These are phyloP conservation scores for Rhizophora mangle DNA, from an alignment of 345 rosid species.

Conservation along the genomic window DNA sequence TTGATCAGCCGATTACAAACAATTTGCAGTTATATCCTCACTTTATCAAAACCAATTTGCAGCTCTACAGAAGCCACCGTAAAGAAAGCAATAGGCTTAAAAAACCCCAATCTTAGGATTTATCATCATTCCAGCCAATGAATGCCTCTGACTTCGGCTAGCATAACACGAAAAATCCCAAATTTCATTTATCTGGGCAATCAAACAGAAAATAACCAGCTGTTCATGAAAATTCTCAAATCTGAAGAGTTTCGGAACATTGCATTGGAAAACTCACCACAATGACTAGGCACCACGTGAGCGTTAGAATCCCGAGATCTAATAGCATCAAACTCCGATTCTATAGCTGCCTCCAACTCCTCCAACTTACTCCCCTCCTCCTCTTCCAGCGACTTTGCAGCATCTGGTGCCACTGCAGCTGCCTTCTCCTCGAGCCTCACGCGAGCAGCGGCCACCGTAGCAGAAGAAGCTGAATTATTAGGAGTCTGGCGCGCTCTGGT, in stretches of 20 bases:
- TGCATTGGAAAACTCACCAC: conserved; percentile 52
- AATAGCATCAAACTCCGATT: conserved; percentile 74
- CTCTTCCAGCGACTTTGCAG: conserved; percentile 26
- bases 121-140: no score
- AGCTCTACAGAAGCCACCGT: no score
- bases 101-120: no score
- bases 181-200: no score
- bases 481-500: conserved; percentile 94
- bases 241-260: neutral
- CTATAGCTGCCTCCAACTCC: conserved; percentile 71
- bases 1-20: no score
- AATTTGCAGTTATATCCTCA: no score
- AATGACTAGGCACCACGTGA: conserved; percentile 86
- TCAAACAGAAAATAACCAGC: neutral
- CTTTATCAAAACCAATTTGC: no score
- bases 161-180: no score
- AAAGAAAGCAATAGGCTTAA: no score
- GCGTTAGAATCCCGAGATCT: conserved; percentile 71
- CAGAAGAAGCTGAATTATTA: conserved; percentile 25
- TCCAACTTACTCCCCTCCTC: conserved; percentile 59
- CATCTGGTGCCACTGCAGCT: conserved; percentile 12
- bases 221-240: neutral
- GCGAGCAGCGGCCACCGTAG: conserved; percentile 18
- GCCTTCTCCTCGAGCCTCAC: conserved; percentile 32
- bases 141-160: no score